Percentiles rank a stretch among this genome's conserved stretches.
Evolutionary conservation across 2,329 filamentous ascomycete genomes (phyloP).

Genomic region (Remersonia thermophila): DNA sequence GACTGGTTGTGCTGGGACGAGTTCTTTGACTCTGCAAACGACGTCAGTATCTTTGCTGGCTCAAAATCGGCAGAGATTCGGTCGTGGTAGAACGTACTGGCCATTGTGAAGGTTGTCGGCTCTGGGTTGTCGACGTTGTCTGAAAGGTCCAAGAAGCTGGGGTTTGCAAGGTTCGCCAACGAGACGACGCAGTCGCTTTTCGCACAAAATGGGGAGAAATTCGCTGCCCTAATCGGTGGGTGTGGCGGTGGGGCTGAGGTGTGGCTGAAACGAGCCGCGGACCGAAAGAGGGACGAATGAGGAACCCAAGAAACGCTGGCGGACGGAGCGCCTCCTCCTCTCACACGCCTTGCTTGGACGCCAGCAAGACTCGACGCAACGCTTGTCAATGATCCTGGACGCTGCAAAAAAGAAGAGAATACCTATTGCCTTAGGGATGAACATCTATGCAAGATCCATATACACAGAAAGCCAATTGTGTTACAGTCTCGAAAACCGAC

Average conservation of each 20-base stretch:
- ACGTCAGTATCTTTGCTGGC: conserved; percentile 20
- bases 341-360: too few species aligned
- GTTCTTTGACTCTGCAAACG: conserved; percentile 87
- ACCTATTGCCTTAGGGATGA: not conserved
- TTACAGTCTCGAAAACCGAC: not conserved
- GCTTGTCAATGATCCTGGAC: not conserved
- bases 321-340: too few species aligned
- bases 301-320: too few species aligned
- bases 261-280: conserved; percentile 2
- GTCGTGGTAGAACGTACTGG: conserved; percentile 49
- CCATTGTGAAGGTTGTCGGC: conserved; percentile 47
- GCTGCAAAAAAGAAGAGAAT: conserved; percentile 3
- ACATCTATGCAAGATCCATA: not conserved
- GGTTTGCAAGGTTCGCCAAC: conserved; percentile 10
- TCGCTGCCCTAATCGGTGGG: conserved; percentile 16
- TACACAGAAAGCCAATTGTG: conserved; percentile 1
- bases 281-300: not conserved
- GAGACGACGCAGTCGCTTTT: conserved; percentile 9
- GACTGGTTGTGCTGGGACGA: conserved; percentile 98
- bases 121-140: conserved; percentile 16
- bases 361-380: too few species aligned
- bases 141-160: conserved; percentile 13
- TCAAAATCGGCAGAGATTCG: too few species aligned
- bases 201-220: conserved; percentile 17
- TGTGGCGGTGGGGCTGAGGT: conserved; percentile 13